phyloP scores from a whole-genome alignment of 163 green algal species.

The Prototheca wickerhamii region DNA sequence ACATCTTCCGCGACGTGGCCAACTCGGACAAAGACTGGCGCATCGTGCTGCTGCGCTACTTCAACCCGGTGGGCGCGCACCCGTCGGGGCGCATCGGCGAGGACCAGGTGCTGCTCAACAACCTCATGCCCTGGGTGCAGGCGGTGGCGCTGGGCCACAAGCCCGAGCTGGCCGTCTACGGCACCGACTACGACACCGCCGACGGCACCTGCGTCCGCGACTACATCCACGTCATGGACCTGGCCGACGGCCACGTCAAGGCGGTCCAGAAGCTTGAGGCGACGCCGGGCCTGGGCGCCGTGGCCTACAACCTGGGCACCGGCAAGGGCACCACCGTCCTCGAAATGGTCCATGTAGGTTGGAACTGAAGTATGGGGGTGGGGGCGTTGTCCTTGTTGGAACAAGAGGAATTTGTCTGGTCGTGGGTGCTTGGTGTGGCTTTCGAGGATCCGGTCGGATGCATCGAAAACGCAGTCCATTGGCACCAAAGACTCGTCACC shows the following conservation, averaged over 20 bases:
- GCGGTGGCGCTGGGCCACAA: constrained; percentile 79
- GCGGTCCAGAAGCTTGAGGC: constrained; percentile 50
- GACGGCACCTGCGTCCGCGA: constrained; percentile 93
- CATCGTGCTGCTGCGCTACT: constrained; percentile 95
- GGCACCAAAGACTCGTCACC: background rate
- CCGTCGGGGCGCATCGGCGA: constrained; percentile 50
- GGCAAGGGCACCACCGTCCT: constrained; percentile 82
- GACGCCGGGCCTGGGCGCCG: constrained; percentile 49
- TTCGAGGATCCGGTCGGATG: no score
- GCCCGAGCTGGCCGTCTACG: constrained; percentile 81
- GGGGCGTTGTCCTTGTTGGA: background rate
- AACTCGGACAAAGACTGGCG: constrained; percentile 67
- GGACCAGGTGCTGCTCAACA: constrained; percentile 89
- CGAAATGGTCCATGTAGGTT: constrained; percentile 63
- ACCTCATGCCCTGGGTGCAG: constrained; percentile 98
- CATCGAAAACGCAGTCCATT: no score
- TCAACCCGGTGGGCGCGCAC: constrained; percentile 97
- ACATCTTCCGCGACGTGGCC: constrained; percentile 87
- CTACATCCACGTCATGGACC: constrained; percentile 99
- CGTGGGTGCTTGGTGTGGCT: background rate
- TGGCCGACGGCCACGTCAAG: constrained; percentile 63
- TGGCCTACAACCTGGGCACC: constrained; percentile 79
- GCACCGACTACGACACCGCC: constrained; percentile 87
- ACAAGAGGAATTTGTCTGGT: background rate
- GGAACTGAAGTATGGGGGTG: background rate